Percentiles rank a stretch among this genome's conserved stretches.
phyloP scores from a whole-genome alignment of 352 stramenopile genomes.

The Phytopythium vexans region DNA sequence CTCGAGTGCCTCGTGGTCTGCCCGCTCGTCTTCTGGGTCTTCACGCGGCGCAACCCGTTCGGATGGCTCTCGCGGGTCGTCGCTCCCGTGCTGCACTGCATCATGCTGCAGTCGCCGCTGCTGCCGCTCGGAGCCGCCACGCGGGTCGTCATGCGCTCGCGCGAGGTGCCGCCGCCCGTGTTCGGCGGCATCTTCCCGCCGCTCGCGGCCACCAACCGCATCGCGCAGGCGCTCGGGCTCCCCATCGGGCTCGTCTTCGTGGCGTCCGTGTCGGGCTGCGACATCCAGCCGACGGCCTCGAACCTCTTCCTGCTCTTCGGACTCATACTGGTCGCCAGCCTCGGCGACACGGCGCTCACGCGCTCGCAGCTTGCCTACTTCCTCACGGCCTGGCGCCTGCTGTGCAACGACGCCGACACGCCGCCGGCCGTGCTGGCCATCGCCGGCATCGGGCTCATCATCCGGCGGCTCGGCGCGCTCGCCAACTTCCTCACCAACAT shows the following conservation, averaged over 20 bases:
- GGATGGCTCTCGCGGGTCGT: conserved; percentile 42
- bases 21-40: conserved; percentile 40
- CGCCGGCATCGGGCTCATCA: conserved; percentile 33
- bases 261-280: conserved; percentile 47
- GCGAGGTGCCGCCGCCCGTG: conserved; percentile 43
- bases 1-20: conserved; percentile 44
- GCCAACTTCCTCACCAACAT: conserved; percentile 52
- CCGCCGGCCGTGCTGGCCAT: conserved; percentile 44
- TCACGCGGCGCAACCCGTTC: conserved; percentile 56
- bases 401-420: conserved; percentile 45
- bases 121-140: conserved; percentile 50
- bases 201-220: conserved; percentile 48
- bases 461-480: conserved; percentile 40
- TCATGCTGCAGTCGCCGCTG: conserved; percentile 41
- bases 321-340: conserved; percentile 35
- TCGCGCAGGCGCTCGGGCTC: conserved; percentile 36
- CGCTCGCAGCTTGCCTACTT: conserved; percentile 47
- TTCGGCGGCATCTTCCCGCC: conserved; percentile 63
- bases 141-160: conserved; percentile 47
- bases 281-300: conserved; percentile 15
- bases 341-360: conserved; percentile 49
- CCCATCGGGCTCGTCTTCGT: conserved; percentile 52
- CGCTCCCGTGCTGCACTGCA: conserved; percentile 42
- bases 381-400: conserved; percentile 44
- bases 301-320: conserved; percentile 35